phyloP scores from a whole-genome alignment of 1,284 basidiomycete genomes.

The Pascua sp. region DNA sequence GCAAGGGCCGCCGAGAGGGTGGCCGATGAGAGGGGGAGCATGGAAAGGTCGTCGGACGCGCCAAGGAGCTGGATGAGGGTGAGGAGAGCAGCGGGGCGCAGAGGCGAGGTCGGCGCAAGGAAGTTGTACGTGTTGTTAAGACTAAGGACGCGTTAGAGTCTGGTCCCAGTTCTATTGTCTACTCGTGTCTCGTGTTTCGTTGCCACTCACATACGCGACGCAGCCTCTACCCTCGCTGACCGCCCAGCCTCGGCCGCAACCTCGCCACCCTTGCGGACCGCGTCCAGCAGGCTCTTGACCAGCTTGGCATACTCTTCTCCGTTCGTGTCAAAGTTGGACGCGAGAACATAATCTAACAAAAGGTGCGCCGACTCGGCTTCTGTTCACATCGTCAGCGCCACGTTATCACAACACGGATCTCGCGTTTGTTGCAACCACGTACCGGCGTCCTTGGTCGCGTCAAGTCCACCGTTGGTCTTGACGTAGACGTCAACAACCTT shows the following conservation, averaged over 20 bases:
- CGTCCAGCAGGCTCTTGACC: constrained; percentile 35
- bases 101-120: constrained; percentile 64
- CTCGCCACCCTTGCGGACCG: constrained; percentile 40
- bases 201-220: constrained; percentile 41
- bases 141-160: constrained; percentile 49
- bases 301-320: constrained; percentile 31
- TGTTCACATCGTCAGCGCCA: constrained; percentile 7
- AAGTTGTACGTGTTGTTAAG: constrained; percentile 85
- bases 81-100: constrained; percentile 65
- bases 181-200: background rate
- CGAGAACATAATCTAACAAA: constrained; percentile 41
- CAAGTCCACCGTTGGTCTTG: constrained; percentile 43
- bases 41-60: constrained; percentile 58
- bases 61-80: constrained; percentile 60
- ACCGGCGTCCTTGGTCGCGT: constrained; percentile 43
- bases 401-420: background rate
- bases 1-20: constrained; percentile 69
- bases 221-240: constrained; percentile 37
- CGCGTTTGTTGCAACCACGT: constrained; percentile 8
- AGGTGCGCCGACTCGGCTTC: constrained; percentile 44
- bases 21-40: constrained; percentile 61
- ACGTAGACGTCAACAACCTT: constrained; percentile 34
- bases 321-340: constrained; percentile 29
- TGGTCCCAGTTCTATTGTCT: background rate
- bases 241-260: constrained; percentile 29